Evolutionary conservation across 2,329 filamentous ascomycete species (phyloP), one percentile per base, ranked within the genome.

Genomic region (Curvularia sp.): DNA sequence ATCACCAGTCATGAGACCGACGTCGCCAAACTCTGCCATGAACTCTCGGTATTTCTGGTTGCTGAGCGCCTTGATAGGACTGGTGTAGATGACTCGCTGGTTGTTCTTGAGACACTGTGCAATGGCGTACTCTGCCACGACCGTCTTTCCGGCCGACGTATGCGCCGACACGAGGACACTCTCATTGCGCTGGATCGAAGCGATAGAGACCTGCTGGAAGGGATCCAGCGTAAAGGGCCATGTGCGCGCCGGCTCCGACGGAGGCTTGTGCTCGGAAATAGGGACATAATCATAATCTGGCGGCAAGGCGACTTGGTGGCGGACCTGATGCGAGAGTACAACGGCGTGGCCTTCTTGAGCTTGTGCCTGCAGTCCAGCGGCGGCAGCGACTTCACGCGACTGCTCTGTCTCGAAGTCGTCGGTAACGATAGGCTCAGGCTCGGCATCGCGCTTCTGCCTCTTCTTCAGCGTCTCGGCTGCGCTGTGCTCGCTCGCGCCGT

Each of bases 21-120:
- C 94, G 75, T 99, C 95, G 58, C 93, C 94, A 80, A 99, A 99
- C 58, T 97, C 92, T 42, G 91, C 92, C 67, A 91, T 89, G 77
- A 99, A 99, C 75, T 99, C 95, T 82, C 95, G 86, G 77, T 96
- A 99, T 77, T 99, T 99, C 75, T 99, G 95, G 79, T 99, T 99
- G 79, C 93, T 98, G 70, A 99, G 83, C 10, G 95, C 95, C 81
- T 99, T 99, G 84, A 99, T 99, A 1, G 95, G 95, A 84, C 93
- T 97, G 8, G 95, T 99, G 80, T 99, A 99, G 77, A 99, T 99
- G 71, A 99, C 94, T 75, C 95, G 87, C 81, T 99, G 95, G 79
- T 98, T 98, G 77, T 93, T 91, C 84, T 95, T 96, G 77, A 99
- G 83, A 77, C 95, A 96, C 73, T 99, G 95, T 15, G 96, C 95